Base-by-base conservation (phyloP, 2,329 filamentous ascomycete genomes). In the Fusarium sp. region DNA sequence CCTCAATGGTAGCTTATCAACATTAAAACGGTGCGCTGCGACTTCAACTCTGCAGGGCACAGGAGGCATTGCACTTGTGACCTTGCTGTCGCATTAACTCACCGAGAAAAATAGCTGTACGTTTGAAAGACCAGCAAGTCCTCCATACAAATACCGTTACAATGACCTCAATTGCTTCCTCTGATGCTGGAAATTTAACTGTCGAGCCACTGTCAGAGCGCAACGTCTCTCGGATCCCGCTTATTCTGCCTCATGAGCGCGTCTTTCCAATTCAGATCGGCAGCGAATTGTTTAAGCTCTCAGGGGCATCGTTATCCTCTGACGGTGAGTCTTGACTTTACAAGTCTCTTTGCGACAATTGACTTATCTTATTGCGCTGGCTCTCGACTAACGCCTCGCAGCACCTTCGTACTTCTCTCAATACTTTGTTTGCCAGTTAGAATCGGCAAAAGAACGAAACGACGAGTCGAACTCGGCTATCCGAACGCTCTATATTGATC, bases 331-430 rank as follows among this genome's bases (percentile, higher is more conserved):
- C 51, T 52, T 29, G 29, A 38, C 41, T 19, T 9, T 15, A 37
- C 18, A 14, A 46, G 46, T 44, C 29, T 44, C 57, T 44, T 69
- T 72, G 48, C 63, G 63, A 55, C 57, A 51, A 66, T 16, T 35
- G 21, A n/a, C 46, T 29, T 39, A 33, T 48, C 35, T 60, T 35
- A 59, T n/a, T 39, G 35, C 58, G 48, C 54, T 16, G 16, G 31
- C 58, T 52, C 54, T 29, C 37, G n/a, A 45, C 69, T 74, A 57
- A 74, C 69, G 51, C 55, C 48, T 41, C 62, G 35, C 56, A 97
- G 95, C 94, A 78, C 95, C 95, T 65, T 98, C 95, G 55, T 98
- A 98, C 82, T 98, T 98, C 83, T 97, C 95, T 25, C 92, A 94
- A 76, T 98, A 96, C 84, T 98, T 98, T 82, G 87, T 91, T 75